Percentiles rank a stretch among this genome's conserved stretches.
Evolutionary conservation across 2,329 filamentous ascomycete genomes (phyloP).

Genomic region (Penicillium aurantiogriseum): DNA sequence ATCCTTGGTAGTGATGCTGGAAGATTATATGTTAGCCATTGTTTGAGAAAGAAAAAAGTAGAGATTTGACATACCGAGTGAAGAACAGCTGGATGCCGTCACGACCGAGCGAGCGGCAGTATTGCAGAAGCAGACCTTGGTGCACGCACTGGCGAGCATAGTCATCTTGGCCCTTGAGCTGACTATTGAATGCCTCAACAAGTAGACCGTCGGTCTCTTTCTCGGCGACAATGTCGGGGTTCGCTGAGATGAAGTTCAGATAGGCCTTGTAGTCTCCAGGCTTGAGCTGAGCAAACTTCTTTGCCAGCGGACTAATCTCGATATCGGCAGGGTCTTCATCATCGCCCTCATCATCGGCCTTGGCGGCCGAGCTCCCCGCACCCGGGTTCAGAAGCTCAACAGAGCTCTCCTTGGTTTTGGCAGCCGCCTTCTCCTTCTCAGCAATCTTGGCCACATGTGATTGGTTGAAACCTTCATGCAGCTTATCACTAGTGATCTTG

Average conservation of each 20-base stretch:
- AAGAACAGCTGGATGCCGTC: constrained; percentile 93
- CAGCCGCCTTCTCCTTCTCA: constrained; percentile 45
- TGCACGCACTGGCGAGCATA: constrained; percentile 84
- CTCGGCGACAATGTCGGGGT: constrained; percentile 78
- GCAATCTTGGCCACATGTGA: constrained; percentile 70
- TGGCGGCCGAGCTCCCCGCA: constrained; percentile 47
- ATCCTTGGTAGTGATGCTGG: constrained; percentile 73
- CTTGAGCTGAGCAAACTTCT: constrained; percentile 76
- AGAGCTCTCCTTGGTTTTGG: constrained; percentile 41
- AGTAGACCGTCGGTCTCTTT: constrained; percentile 87
- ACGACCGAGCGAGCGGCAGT: constrained; percentile 83
- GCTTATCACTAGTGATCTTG: constrained; percentile 91
- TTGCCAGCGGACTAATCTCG: constrained; percentile 73
- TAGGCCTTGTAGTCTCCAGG: constrained; percentile 70
- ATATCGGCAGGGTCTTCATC: constrained; percentile 68
- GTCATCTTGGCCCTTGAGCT: constrained; percentile 67
- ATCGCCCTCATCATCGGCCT: constrained; percentile 53
- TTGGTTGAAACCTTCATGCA: constrained; percentile 87
- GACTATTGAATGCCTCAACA: constrained; percentile 85
- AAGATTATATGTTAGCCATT: constrained; percentile 10
- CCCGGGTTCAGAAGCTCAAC: constrained; percentile 76
- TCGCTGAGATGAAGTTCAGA: constrained; percentile 71
- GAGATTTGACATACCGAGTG: constrained; percentile 60
- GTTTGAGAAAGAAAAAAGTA: background rate
- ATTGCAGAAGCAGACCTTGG: constrained; percentile 87